Conservation (phyloP, 768 basidiomycete species). For the Lanmaoa pseudosensibilis region DNA sequence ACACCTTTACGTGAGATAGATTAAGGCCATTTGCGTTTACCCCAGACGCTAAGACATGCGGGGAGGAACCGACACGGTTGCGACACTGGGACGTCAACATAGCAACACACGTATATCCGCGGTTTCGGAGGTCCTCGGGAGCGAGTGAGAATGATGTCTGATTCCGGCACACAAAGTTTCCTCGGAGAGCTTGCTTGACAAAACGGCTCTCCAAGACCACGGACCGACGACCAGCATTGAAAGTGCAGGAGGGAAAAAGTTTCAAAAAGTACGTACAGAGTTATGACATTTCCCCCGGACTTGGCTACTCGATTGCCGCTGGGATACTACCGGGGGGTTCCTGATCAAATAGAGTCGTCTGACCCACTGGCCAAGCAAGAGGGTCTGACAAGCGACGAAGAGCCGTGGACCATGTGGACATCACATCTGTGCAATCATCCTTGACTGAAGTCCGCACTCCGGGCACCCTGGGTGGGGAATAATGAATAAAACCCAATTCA, state of each 20-base stretch:
- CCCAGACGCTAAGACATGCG: constrained; percentile 1
- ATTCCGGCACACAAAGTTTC: neutral
- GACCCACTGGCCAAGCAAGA: neutral
- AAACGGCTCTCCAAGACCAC: neutral
- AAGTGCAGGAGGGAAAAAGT: neutral
- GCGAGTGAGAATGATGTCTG: neutral
- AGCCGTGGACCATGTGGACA: neutral
- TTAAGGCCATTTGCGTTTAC: constrained; percentile 1
- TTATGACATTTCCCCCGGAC: neutral
- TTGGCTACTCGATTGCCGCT: constrained; percentile 1
- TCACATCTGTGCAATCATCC: constrained; percentile 9
- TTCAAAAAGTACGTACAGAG: neutral
- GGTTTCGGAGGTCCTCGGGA: constrained; percentile 2
- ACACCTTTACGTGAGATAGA: neutral
- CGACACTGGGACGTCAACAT: neutral
- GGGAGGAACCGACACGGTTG: neutral
- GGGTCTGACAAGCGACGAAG: neutral
- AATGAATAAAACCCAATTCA: constrained; percentile 1
- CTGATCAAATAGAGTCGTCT: neutral
- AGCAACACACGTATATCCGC: neutral
- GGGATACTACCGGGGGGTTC: neutral
- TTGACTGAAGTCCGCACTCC: constrained; percentile 1
- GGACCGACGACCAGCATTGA: neutral
- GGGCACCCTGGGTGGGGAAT: constrained; percentile 5
- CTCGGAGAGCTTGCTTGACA: neutral